A percentile compares a stretch with the other conserved stretches of the same genome.
These are phyloP conservation scores for Mortierella hygrophila DNA, from an alignment of 192 early-diverging fungal genomes.

Conservation along the genomic window DNA sequence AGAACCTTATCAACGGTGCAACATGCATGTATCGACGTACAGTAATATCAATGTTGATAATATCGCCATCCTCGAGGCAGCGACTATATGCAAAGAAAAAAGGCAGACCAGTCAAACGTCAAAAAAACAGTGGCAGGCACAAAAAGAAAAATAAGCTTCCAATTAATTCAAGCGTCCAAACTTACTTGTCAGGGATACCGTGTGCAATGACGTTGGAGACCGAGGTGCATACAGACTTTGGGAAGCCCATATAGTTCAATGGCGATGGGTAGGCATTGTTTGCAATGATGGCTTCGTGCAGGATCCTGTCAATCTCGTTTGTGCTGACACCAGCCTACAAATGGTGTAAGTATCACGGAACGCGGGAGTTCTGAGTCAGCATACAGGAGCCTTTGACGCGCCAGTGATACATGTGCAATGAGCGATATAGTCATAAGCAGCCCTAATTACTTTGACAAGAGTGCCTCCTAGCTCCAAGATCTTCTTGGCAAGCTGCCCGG, in stretches of 20 bases:
- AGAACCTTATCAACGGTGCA: no score
- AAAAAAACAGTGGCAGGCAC: background rate
- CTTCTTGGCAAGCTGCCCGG: slow-evolving; percentile 69
- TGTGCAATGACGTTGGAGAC: slow-evolving; percentile 88
- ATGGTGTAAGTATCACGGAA: background rate
- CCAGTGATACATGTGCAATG: background rate
- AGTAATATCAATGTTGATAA: slow-evolving; percentile 95
- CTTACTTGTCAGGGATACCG: slow-evolving; percentile 89
- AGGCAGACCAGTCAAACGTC: no score
- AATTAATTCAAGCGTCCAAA: background rate
- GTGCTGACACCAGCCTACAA: slow-evolving; percentile 80
- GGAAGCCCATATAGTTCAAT: slow-evolving; percentile 96
- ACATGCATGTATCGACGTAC: background rate
- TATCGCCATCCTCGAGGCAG: slow-evolving; percentile 93
- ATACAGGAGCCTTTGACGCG: background rate
- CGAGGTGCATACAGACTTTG: slow-evolving; percentile 94
- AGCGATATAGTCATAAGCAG: background rate
- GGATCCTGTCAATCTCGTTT: slow-evolving; percentile 93
- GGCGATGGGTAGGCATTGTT: slow-evolving; percentile 95
- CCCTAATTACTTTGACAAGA: slow-evolving; percentile 56
- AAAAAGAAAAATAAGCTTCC: no score
- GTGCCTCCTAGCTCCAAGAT: slow-evolving; percentile 67
- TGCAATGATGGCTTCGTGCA: slow-evolving; percentile 94
- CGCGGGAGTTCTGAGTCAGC: background rate
- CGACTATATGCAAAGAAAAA: slow-evolving; percentile 66